Percentiles rank a stretch among this genome's conserved stretches.
phyloP scores from a whole-genome alignment of 805 yeast species.

The Zygoascus biomembranicola region DNA sequence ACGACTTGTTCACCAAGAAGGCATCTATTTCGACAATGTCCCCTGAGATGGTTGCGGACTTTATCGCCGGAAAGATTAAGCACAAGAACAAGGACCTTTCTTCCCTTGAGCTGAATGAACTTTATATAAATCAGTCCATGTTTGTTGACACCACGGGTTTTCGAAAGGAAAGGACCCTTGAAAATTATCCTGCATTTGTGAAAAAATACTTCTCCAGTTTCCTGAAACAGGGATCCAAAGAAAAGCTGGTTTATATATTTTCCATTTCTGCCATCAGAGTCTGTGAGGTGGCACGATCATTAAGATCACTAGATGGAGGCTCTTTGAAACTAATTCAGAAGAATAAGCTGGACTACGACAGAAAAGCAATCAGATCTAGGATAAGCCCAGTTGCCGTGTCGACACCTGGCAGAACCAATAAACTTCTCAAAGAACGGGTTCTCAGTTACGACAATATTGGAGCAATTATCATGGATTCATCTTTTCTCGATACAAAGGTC shows the following conservation, averaged over 20 bases:
- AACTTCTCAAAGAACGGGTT: conserved; percentile 39
- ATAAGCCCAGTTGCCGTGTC: conserved; percentile 45
- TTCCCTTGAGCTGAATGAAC: conserved; percentile 64
- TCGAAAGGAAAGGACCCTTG: conserved; percentile 44
- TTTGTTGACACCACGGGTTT: conserved; percentile 59
- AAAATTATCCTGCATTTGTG: conserved; percentile 41
- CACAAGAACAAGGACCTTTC: conserved; percentile 58
- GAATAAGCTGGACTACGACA: conserved; percentile 63
- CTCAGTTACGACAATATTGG: conserved; percentile 39
- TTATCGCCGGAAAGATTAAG: conserved; percentile 52
- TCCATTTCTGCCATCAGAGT: conserved; percentile 79
- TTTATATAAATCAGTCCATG: conserved; percentile 46
- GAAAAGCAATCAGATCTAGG: conserved; percentile 29
- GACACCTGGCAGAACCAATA: conserved; percentile 53
- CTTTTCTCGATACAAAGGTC: conserved; percentile 52
- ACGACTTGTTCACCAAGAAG: conserved; percentile 53
- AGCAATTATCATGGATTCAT: conserved; percentile 50
- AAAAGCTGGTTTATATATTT: conserved; percentile 42
- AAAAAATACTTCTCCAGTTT: conserved; percentile 5
- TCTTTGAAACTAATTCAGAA: conserved; percentile 68
- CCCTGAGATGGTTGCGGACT: conserved; percentile 59
- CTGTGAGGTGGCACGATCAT: conserved; percentile 71
- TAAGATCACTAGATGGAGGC: conserved; percentile 38
- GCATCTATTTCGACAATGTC: conserved; percentile 43
- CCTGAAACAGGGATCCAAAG: conserved; percentile 5